These are phyloP conservation scores for Phalaenopsis aphrodite DNA, from an alignment of 106 monocot genomes.

Conservation along the genomic window DNA sequence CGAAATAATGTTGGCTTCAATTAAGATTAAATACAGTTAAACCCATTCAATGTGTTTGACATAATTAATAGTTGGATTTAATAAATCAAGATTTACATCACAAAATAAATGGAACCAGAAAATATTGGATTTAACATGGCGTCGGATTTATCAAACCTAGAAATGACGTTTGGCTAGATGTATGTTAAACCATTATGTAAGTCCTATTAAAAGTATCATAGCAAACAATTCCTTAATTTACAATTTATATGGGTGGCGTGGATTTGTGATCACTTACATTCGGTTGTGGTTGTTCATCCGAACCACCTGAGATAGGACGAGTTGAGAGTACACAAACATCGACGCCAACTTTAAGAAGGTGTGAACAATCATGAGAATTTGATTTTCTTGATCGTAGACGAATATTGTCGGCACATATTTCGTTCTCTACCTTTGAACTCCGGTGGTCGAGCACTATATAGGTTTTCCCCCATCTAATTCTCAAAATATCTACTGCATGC, in stretches of 20 bases:
- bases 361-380: constrained; percentile 33
- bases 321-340: constrained; percentile 57
- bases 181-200: no score
- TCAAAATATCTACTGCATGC: constrained; percentile 37
- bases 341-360: constrained; percentile 33
- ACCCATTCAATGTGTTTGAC: no score
- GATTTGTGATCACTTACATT: constrained; percentile 24
- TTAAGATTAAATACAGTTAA: no score
- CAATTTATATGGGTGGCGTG: neutral
- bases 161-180: no score
- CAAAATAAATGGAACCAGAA: no score
- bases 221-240: no score
- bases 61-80: no score
- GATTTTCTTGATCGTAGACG: constrained; percentile 61
- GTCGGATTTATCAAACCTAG: no score
- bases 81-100: no score
- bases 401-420: constrained; percentile 28
- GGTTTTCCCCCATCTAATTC: constrained; percentile 34
- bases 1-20: no score
- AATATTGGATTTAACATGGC: no score
- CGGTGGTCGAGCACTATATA: constrained; percentile 11
- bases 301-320: constrained; percentile 22
- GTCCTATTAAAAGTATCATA: no score
- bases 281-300: constrained; percentile 10
- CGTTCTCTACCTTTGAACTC: constrained; percentile 20